Conservation (phyloP, 169 alveolate species). For the Amoebophrya sp. region DNA sequence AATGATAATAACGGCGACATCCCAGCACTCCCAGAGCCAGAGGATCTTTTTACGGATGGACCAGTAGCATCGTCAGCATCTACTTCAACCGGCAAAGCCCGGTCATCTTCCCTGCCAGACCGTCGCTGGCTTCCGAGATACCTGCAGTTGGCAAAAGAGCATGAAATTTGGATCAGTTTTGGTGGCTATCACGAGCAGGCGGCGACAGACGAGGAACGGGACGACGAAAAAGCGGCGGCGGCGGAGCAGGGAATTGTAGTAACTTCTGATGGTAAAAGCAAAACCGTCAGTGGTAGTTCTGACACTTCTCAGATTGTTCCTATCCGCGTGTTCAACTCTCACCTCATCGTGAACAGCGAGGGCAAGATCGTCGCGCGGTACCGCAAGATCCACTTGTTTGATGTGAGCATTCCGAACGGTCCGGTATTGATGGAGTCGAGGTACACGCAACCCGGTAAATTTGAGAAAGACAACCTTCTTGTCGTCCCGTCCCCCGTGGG, state of each 20-base stretch:
- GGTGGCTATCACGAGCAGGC: not conserved
- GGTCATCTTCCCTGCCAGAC: too few relatives aligned
- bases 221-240: not conserved
- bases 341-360: not conserved
- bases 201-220: not conserved
- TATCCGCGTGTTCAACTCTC: not conserved
- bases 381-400: constrained; percentile 20
- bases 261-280: too few relatives aligned
- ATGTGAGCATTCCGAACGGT: not conserved
- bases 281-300: too few relatives aligned
- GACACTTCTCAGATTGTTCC: too few relatives aligned
- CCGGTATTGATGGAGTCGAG: not conserved
- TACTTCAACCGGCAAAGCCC: not conserved
- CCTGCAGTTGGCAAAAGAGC: not conserved
- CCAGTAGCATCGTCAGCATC: not conserved
- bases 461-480: not conserved
- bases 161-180: not conserved
- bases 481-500: not conserved
- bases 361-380: not conserved
- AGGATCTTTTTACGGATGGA: too few relatives aligned
- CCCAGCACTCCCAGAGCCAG: too few relatives aligned
- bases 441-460: not conserved
- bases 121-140: too few relatives aligned
- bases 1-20: too few relatives aligned
- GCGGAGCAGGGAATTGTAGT: too few relatives aligned